Percentiles rank a stretch among this genome's conserved stretches.
Conservation (phyloP, 1,284 basidiomycete genomes). For the Fomitiporia mediterranea region DNA sequence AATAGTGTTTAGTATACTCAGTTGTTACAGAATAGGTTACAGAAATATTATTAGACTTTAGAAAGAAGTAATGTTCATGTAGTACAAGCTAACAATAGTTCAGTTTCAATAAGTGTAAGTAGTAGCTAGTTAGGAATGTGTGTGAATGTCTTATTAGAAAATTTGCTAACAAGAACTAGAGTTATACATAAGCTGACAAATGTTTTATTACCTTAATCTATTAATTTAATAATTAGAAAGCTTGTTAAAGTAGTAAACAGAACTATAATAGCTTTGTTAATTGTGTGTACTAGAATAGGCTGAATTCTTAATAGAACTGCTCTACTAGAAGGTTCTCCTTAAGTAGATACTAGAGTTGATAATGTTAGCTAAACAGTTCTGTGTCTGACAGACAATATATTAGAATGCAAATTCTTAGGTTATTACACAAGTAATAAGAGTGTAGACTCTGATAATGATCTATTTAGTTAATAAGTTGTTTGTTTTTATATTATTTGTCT, state of each 20-base stretch:
- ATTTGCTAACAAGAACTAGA: constrained; percentile 84
- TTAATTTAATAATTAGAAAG: constrained; percentile 84
- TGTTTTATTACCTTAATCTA: constrained; percentile 84
- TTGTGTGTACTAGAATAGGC: constrained; percentile 78
- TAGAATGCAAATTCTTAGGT: no score
- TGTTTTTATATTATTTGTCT: no score
- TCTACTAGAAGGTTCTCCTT: constrained; percentile 60
- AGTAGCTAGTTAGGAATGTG: constrained; percentile 74
- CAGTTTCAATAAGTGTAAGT: constrained; percentile 53
- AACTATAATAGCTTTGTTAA: constrained; percentile 84
- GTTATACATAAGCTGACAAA: constrained; percentile 89
- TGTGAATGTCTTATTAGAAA: constrained; percentile 48
- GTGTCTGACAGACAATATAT: constrained; percentile 89
- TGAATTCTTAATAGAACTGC: constrained; percentile 87
- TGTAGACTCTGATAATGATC: no score
- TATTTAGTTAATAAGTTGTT: no score
- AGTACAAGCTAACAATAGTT: constrained; percentile 45
- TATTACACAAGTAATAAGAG: no score
- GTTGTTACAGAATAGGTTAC: constrained; percentile 58
- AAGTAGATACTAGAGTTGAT: constrained; percentile 46
- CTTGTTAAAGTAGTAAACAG: constrained; percentile 85
- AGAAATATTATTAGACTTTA: constrained; percentile 64
- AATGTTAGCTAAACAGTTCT: constrained; percentile 76
- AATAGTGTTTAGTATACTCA: constrained; percentile 72
- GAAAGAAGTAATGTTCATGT: constrained; percentile 72